Conservation (phyloP, 768 basidiomycete species). For the Lactarius quietus region DNA sequence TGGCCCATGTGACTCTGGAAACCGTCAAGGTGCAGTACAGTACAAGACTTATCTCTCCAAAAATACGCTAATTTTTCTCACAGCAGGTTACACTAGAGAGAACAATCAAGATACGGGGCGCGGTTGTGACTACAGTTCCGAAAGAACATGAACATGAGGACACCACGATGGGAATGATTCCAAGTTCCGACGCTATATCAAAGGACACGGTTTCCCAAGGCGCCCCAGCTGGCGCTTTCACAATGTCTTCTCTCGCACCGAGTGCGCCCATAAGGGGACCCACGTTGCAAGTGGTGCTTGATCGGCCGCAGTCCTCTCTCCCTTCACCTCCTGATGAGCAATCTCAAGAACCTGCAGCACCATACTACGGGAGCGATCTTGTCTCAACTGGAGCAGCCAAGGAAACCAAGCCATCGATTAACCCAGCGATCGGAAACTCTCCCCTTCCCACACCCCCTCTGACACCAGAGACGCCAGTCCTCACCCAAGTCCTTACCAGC, state of each 20-base stretch:
- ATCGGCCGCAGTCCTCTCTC: neutral
- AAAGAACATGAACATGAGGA: neutral
- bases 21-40: conserved; percentile 1
- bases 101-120: neutral
- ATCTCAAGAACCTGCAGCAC: neutral
- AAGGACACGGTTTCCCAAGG: neutral
- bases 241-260: neutral
- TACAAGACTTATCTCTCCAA: neutral
- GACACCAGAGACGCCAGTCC: neutral
- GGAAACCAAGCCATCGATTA: neutral
- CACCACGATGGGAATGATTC: neutral
- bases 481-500: neutral
- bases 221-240: neutral
- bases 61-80: neutral
- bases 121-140: neutral
- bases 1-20: neutral
- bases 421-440: neutral
- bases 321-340: neutral
- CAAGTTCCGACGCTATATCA: neutral
- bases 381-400: neutral
- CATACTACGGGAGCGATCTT: neutral
- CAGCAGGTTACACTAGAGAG: conserved; percentile 5
- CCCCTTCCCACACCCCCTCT: conserved; percentile 2
- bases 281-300: neutral
- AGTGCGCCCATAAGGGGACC: neutral